Percentiles rank a stretch among this genome's conserved stretches.
Conservation (phyloP, 192 early-diverging fungal species). For the Oehlia diaphana region DNA sequence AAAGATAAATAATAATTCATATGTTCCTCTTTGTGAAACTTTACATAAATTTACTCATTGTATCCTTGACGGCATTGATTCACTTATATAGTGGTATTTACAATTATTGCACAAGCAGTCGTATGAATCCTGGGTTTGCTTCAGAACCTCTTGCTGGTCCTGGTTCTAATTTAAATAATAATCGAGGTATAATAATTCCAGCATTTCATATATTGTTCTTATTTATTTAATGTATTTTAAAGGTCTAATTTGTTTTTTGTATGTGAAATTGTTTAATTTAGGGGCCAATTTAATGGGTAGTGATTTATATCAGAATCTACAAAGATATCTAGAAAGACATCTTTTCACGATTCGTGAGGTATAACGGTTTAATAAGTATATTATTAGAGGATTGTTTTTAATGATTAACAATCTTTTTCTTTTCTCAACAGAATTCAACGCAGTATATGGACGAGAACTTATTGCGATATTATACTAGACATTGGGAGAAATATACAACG, state of each 20-base stretch:
- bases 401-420: neutral
- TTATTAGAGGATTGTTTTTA: neutral
- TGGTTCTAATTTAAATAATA: slow-evolving; percentile 18
- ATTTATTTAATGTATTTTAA: neutral
- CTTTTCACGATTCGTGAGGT: slow-evolving; percentile 50
- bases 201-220: neutral
- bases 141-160: slow-evolving; percentile 26
- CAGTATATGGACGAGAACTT: slow-evolving; percentile 75
- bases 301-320: slow-evolving; percentile 53
- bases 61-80: neutral
- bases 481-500: slow-evolving; percentile 91
- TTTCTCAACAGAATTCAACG: slow-evolving; percentile 49
- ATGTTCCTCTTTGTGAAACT: neutral
- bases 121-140: slow-evolving; percentile 30
- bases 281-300: slow-evolving; percentile 58
- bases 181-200: slow-evolving; percentile 20
- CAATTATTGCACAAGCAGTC: slow-evolving; percentile 70
- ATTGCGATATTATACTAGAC: slow-evolving; percentile 81
- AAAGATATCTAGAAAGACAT: slow-evolving; percentile 56
- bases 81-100: slow-evolving; percentile 58
- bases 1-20: neutral
- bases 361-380: neutral
- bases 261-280: slow-evolving; percentile 15
- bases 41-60: neutral
- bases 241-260: neutral